These are phyloP conservation scores for Suillus subluteus DNA, from an alignment of 768 basidiomycete genomes.

Conservation along the genomic window DNA sequence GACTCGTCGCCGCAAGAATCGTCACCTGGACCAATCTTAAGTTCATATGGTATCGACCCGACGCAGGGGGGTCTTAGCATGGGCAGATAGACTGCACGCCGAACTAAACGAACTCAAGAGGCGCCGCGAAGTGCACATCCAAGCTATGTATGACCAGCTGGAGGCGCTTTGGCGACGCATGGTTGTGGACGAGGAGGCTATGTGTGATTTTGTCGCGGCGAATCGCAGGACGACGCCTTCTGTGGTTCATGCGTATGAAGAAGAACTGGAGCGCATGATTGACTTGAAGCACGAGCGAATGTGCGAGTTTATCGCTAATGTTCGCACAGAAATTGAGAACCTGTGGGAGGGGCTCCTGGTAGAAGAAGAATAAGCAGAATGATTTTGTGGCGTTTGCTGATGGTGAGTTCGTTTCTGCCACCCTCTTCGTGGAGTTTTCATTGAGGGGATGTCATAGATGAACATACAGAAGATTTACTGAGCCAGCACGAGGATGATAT, in stretches of 20 bases:
- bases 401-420: constrained; percentile 49
- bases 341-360: constrained; percentile 89
- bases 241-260: constrained; percentile 81
- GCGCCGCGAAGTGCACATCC: constrained; percentile 81
- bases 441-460: constrained; percentile 50
- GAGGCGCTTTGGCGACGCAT: constrained; percentile 90
- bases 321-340: constrained; percentile 75
- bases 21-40: constrained; percentile 24
- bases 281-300: constrained; percentile 87
- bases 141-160: constrained; percentile 91
- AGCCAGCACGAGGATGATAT: constrained; percentile 87
- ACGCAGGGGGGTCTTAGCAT: constrained; percentile 71
- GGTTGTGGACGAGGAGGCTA: constrained; percentile 75
- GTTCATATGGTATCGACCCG: constrained; percentile 66
- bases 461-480: constrained; percentile 88
- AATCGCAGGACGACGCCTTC: constrained; percentile 82
- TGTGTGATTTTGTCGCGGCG: constrained; percentile 90
- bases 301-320: constrained; percentile 80
- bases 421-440: constrained; percentile 1
- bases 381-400: constrained; percentile 85
- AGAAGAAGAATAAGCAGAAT: constrained; percentile 75
- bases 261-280: constrained; percentile 88
- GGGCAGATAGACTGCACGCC: constrained; percentile 61
- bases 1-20: constrained; percentile 42
- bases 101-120: constrained; percentile 76